Evolutionary conservation across 768 basidiomycete species (phyloP), one percentile per base, ranked within the genome.

Genomic region (Boletus eberwhitei): DNA sequence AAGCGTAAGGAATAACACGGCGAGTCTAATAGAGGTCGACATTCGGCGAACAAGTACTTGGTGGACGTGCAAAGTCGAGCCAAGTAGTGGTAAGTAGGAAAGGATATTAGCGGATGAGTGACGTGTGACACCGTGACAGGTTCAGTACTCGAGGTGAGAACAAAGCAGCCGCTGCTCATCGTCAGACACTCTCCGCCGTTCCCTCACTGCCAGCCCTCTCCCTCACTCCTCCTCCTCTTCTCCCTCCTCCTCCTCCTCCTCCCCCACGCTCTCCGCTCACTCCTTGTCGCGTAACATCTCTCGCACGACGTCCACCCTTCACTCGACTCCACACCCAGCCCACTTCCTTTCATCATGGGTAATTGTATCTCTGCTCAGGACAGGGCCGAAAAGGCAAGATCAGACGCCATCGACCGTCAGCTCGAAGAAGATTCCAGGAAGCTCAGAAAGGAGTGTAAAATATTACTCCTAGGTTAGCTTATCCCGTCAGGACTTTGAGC

Each of bases 381-480:
- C 72, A 78, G 77, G 47, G 79, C 76, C 31, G 84, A 79, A 59
- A 83, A 80, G 67, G 78, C 80, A 45, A 77, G 77, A 67, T 88
- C 86, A 17, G 86, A 87, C 69, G 75, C 77, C 64, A 94, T 94
- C 62, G 92, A 94, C 78, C 82, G 80, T 59, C 80, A 84, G 71
- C 82, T 94, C 50, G 91, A 94, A 67, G 92, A 94, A 73, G 94
- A 95, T 69, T 80, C 79, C 16, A 85, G 82, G 69, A 85, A 80
- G 70, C 88, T 87, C 59, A 86, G 87, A 68, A 84, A 86, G 64
- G 93, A 95, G 68, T 94, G 91, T 77, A 95, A 95, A 80, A 94
- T 97, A 61, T 73, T 97, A 21, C 75, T 97, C 14, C 77, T 97
- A n/a, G 94, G 93, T 90, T 57, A 48, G 90, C 78, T 4, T 26